Percentiles rank a stretch among this genome's conserved stretches.
Evolutionary conservation across 352 stramenopile species (phyloP).

Genomic region (Globisporangium splendens): DNA sequence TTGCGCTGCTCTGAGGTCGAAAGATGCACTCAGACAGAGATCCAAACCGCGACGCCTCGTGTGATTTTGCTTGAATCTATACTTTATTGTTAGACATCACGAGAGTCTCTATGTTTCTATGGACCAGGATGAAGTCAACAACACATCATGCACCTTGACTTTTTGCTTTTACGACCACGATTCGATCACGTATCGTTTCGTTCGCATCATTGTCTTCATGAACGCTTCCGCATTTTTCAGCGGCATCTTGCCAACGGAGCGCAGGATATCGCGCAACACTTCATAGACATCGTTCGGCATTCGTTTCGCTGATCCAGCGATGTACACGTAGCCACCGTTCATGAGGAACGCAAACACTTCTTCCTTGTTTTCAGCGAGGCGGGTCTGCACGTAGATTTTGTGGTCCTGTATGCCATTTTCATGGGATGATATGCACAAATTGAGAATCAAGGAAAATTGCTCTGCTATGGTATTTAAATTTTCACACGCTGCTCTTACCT

Average conservation of each 20-base stretch:
- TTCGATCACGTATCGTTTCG: conserved; percentile 83
- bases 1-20: no score
- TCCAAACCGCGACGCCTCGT: neutral
- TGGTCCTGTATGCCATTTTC: conserved; percentile 26
- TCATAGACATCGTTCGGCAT: conserved; percentile 92
- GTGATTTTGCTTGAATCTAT: no score
- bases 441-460: neutral
- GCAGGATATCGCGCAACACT: conserved; percentile 82
- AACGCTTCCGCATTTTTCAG: conserved; percentile 59
- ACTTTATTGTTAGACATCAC: no score
- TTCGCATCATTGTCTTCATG: conserved; percentile 71
- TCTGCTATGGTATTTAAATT: no score
- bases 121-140: neutral
- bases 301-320: conserved; percentile 88
- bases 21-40: neutral
- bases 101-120: no score
- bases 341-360: conserved; percentile 66
- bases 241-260: conserved; percentile 65
- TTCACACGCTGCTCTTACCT: conserved; percentile 27
- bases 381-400: conserved; percentile 92
- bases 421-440: neutral
- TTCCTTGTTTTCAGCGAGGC: conserved; percentile 79
- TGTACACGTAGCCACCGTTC: conserved; percentile 69
- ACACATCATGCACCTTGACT: neutral
- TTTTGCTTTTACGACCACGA: conserved; percentile 62